Evolutionary conservation across 192 early-diverging fungal species (phyloP), one percentile per base, ranked within the genome.

Genomic region (Fimicolochytrium jonesii): DNA sequence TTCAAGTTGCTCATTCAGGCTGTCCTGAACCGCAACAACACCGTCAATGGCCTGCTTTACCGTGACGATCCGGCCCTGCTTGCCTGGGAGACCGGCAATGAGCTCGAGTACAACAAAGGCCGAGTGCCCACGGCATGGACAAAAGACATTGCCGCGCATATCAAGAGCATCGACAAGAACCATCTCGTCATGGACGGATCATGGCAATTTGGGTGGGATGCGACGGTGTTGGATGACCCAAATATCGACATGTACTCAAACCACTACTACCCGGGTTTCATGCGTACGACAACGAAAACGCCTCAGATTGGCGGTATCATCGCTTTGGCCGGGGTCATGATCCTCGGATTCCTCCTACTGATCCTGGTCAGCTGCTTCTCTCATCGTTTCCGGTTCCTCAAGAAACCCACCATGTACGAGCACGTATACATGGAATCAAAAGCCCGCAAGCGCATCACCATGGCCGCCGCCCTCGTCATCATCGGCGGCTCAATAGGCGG

Each of bases 21-120:
- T 36, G 44, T 75, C 5, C 6, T 78, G 22, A 54, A 23, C 22
- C 59, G 76, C 11, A 55, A 41, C 28, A 78, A 78, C 49, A 75
- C 59, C 0, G 23, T 67, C 17, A 69, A 51, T n/a, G 66, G 66
- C 6, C 18, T 74, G 28, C 23, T 23, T 31, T 78, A 78, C 57
- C 29, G 53, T 18, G 54, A 72, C 45, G 76, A 78, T 33, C 69
- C 76, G 15, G 28, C 54, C 11, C 74, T 78, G 30, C 59, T 75
- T 18, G 54, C 54, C 2, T 78, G 72, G 76, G 72, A 75, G 49
- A 75, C 70, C 10, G 72, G 72, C 0, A 78, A 78, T 44, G 76
- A 78, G 57, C 59, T 74, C 28, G 33, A 51, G 15, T 17, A 54
- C 20, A 41, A 73, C 25, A 41, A 34, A 26, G 45, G n/a, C 26